Evolutionary conservation across 805 yeast species (phyloP), one percentile per base, ranked within the genome.

Genomic region (Kodamaea restingae): DNA sequence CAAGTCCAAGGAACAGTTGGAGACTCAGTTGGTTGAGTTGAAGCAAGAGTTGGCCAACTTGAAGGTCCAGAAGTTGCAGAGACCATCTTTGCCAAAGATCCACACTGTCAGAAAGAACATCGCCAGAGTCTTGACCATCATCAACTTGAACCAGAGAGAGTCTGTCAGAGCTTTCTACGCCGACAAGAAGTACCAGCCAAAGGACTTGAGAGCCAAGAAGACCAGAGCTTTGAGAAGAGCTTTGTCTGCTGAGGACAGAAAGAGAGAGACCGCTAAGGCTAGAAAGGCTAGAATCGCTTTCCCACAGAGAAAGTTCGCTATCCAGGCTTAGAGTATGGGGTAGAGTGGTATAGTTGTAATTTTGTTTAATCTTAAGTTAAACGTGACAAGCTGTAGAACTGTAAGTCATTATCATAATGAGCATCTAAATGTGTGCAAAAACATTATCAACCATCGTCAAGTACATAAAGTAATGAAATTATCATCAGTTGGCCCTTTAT

Each of bases 141-240:
- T 91, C 78, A 90, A 86, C 90, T 81, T 83, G 64, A 87, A 84
- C 79, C 96, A 88, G 77, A 88, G 98, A 78, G 88, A 84, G 57
- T 81, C 83, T 60, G 96, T 88, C 69, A 87, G 87, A 75, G 93
- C 84, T 67, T 84, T 86, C 80, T 90, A 90, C 91, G 80, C 80
- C 58, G 93, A 88, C 71, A 84, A 86, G 83, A 90, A 88, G 77
- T 85, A 81, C 83, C 78, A 80, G 72, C 98, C 98, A 80, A 90
- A 91, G 80, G 97, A 90, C 72, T 81, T 93, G 77, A 91, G 98
- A 80, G 95, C 88, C 62, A 93, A 93, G 91, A 87, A 93, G 85
- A 93, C 99, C 75, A 91, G 98, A 84, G 98, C 98, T 73, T 76
- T 91, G 75, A 91, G 98, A 86, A 86, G 98, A 81, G 80, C 82